These are phyloP conservation scores for Clausena lansium DNA, from an alignment of 345 rosid genomes.

Conservation along the genomic window DNA sequence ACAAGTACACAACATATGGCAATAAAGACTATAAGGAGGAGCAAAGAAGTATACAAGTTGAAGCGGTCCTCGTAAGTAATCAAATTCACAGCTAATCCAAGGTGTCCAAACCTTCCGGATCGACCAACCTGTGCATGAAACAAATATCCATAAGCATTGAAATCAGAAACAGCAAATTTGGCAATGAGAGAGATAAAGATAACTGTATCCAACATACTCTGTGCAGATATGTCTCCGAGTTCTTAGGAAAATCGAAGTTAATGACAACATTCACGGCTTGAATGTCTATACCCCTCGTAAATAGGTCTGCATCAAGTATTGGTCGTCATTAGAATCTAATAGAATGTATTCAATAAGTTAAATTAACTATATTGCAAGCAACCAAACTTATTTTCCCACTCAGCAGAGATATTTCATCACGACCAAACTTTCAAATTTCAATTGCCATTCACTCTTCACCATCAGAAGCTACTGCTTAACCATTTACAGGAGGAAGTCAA, in stretches of 20 bases:
- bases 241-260: conserved; percentile 96
- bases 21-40: background rate
- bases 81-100: conserved; percentile 99
- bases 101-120: conserved; percentile 99
- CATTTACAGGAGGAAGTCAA: background rate
- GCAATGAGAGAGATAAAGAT: conserved; percentile 3
- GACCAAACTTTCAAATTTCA: background rate
- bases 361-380: background rate
- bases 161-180: background rate
- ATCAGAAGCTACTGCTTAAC: background rate
- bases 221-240: conserved; percentile 96
- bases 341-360: background rate
- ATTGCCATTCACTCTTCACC: background rate
- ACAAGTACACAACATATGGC: background rate
- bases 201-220: conserved; percentile 54
- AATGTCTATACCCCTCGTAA: conserved; percentile 98
- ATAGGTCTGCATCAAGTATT: conserved; percentile 65
- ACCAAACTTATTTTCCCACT: background rate
- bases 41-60: conserved; percentile 61
- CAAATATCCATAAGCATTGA: conserved; percentile 1
- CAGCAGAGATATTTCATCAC: background rate
- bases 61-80: conserved; percentile 99
- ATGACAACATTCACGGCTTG: conserved; percentile 99
- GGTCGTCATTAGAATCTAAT: conserved; percentile 17
- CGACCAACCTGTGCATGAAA: conserved; percentile 73